Evolutionary conservation across 768 basidiomycete genomes (phyloP), one percentile per base, ranked within the genome.

Genomic region (Russula ochroleuca): DNA sequence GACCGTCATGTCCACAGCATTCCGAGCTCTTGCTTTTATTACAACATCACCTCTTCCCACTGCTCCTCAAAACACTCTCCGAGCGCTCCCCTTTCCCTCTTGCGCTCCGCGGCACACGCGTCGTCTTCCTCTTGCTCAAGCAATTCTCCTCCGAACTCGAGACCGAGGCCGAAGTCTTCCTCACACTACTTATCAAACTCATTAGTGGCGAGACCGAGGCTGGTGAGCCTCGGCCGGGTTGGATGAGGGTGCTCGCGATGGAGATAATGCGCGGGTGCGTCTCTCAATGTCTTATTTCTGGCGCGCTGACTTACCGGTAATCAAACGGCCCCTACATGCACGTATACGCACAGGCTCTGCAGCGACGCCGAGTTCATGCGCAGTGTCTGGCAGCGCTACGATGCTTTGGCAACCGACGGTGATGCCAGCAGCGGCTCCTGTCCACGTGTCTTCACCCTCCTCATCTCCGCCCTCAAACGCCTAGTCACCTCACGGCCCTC

Each of bases 61-160:
- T 98, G 23, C 78, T 98, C 8, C 86, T 96, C 64, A 92, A 92
- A 70, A 82, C 89, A 2, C 79, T 97, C 15, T 92, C 91, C 0
- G 90, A 94, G 47, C 79, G 86, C 37, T 87, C 91, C 0, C 73
- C 85, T 3, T 98, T 98, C 73, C 92, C 95, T 0, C 80, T 95
- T 56, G 90, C 90, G 0, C 82, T 99, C 5, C 88, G 97, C 59
- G 90, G 93, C 64, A 95, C 90, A 1, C 89, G 96, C 2, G 92
- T 98, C 33, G 88, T 98, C 41, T 98, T 95, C 76, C 80, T 98
- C 45, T 82, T 98, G 8, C 81, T 98, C 61, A 95, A 96, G 68
- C 91, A 94, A 57, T 98, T 97, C 74, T 87, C 88, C 2, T 76
- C 79, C 41, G 88, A 96, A 69, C 79, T 99, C 51, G 78, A 80